A percentile compares a stretch with the other conserved stretches of the same genome.
phyloP scores from a whole-genome alignment of 345 rosid genomes.

The Acer yangbiense region DNA sequence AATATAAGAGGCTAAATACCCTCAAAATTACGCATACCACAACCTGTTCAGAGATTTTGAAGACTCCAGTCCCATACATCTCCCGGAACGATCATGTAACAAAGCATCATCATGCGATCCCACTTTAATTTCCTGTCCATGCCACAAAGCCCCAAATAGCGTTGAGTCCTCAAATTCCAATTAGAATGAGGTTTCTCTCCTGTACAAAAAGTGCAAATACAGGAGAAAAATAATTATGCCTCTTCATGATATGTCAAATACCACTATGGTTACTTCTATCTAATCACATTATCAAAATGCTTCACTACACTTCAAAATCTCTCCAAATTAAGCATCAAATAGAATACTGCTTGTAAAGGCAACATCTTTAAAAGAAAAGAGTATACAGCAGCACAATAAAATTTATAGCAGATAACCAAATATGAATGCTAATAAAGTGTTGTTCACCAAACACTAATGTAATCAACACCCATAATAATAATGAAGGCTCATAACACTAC shows the following conservation, averaged over 20 bases:
- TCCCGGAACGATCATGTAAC: constrained; percentile 19
- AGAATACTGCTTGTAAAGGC: constrained; percentile 9
- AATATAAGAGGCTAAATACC: background rate
- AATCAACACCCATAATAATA: constrained; percentile 17
- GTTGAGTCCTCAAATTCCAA: constrained; percentile 6
- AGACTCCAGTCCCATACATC: constrained; percentile 19
- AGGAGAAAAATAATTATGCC: constrained; percentile 27
- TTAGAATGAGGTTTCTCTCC: constrained; percentile 17
- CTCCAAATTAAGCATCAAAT: constrained; percentile 18
- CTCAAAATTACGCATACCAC: constrained; percentile 19
- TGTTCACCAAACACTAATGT: constrained; percentile 8
- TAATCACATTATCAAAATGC: constrained; percentile 18
- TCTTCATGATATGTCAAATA: constrained; percentile 14
- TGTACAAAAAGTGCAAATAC: constrained; percentile 28
- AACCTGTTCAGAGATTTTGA: constrained; percentile 13
- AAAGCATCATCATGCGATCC: constrained; percentile 18
- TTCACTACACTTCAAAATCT: constrained; percentile 24
- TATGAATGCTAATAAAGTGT: background rate
- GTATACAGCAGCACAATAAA: constrained; percentile 1
- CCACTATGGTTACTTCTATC: constrained; percentile 23
- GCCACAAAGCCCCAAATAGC: constrained; percentile 11
- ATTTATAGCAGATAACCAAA: constrained; percentile 14
- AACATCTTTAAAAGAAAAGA: background rate
- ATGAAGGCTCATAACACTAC: constrained; percentile 18
- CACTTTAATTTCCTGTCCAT: constrained; percentile 20